Evolutionary conservation across 139 green algal genomes (phyloP), one percentile per base, ranked within the genome.

Genomic region (Micractinium sp.): DNA sequence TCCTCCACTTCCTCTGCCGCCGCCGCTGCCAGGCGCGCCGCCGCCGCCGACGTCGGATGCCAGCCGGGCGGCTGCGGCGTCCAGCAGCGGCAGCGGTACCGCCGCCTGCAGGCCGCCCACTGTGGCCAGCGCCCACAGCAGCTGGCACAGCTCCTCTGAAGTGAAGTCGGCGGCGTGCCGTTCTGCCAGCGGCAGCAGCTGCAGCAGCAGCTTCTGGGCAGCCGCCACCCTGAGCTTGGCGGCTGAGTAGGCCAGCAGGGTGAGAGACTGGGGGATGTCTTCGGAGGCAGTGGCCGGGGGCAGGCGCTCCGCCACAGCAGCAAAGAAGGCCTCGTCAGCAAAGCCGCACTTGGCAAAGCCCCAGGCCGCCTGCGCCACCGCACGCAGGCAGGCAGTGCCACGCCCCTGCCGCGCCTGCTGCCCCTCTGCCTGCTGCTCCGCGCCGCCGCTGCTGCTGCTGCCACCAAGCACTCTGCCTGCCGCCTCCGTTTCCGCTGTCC

Each of bases 121-220:
- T 7, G 76, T 39, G 13, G 85, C 75, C 78, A 86, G 78, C 41
- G 85, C 69, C 63, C 66, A 90, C 47, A 92, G 86, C 53, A 90
- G 76, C 63, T 94, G 92, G 87, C 83, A 88, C 25, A 94, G 76
- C 89, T 95, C 92, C 47, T 94, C 91, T 0, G 87, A 67, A 31
- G 89, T 92, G 79, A 95, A 93, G 18, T 3, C 41, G 33, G 71
- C 85, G n/a, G 84, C 76, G 25, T 29, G 69, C 0, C 67, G 88
- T 27, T 94, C 38, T 20, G 92, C 92, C 39, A 75, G 83, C 76
- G 94, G 60, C 56, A 94, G 75, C 56, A 41, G 69, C 25, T 3
- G 3, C 27, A 20, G 83, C 67, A 87, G 33, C 38, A 87, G 67
- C 67, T 27, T 35, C 22, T 38, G 61, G 4, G 56, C 67, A 27